Conservation (phyloP, 805 yeast genomes). For the Candida ascalaphidarum region DNA sequence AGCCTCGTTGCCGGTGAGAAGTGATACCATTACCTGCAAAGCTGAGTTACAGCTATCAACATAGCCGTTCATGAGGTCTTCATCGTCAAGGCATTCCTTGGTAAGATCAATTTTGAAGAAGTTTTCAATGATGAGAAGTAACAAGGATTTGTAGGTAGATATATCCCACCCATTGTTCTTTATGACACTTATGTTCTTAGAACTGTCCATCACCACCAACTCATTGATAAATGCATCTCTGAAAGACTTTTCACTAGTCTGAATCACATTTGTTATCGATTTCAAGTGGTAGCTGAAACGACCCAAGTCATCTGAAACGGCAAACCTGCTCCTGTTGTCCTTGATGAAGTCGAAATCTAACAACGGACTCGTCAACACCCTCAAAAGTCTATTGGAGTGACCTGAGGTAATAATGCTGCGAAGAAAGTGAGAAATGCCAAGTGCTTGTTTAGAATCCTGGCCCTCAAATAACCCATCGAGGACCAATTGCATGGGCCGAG, state of each 20-base stretch:
- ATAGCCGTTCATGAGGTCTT: slow-evolving; percentile 8
- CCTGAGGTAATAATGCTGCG: slow-evolving; percentile 39
- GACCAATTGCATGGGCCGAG: slow-evolving; percentile 57
- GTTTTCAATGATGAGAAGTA: slow-evolving; percentile 36
- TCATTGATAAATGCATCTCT: slow-evolving; percentile 48
- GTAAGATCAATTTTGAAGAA: slow-evolving; percentile 29
- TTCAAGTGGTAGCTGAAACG: slow-evolving; percentile 55
- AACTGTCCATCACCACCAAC: slow-evolving; percentile 46
- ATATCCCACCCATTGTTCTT: slow-evolving; percentile 37
- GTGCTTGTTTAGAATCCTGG: slow-evolving; percentile 31
- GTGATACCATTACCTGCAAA: slow-evolving; percentile 30
- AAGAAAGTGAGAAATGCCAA: slow-evolving; percentile 43
- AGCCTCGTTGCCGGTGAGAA: slow-evolving; percentile 51
- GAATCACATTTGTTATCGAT: slow-evolving; percentile 43
- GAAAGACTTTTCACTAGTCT: slow-evolving; percentile 33
- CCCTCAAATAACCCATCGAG: slow-evolving; percentile 53
- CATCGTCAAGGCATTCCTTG: slow-evolving; percentile 11
- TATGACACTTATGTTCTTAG: slow-evolving; percentile 31
- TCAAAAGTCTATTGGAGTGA: slow-evolving; percentile 51
- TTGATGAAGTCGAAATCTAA: slow-evolving; percentile 30
- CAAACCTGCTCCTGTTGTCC: slow-evolving; percentile 14
- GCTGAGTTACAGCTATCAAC: slow-evolving; percentile 25
- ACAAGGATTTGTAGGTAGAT: slow-evolving; percentile 56
- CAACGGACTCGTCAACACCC: slow-evolving; percentile 48
- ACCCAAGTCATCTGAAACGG: slow-evolving; percentile 50